phyloP scores from a whole-genome alignment of 352 stramenopile genomes.

The Phytophthora idaei region DNA sequence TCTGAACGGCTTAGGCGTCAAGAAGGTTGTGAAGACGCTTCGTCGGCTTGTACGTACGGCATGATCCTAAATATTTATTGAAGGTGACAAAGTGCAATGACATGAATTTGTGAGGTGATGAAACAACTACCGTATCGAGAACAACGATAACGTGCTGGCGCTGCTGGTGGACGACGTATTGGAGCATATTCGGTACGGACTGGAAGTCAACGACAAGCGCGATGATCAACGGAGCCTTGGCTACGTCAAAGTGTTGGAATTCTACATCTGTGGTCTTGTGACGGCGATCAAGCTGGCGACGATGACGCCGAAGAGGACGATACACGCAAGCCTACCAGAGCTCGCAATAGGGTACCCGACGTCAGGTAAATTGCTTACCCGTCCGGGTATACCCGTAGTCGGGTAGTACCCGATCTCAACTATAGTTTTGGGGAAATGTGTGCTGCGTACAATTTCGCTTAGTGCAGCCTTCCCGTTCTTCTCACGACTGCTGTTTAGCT shows the following conservation, averaged over 20 bases:
- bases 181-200: constrained; percentile 90
- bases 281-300: constrained; percentile 18
- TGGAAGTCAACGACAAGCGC: constrained; percentile 91
- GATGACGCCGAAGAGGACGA: no score
- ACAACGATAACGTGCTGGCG: constrained; percentile 91
- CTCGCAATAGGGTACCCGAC: no score
- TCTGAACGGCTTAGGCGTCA: constrained; percentile 78
- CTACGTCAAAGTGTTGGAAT: constrained; percentile 93
- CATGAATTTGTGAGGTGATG: constrained; percentile 88
- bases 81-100: constrained; percentile 93
- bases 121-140: constrained; percentile 60
- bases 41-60: constrained; percentile 89
- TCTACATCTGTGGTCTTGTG: constrained; percentile 93
- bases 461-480: no score
- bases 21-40: constrained; percentile 94
- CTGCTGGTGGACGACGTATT: constrained; percentile 94
- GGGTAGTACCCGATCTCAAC: no score
- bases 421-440: no score
- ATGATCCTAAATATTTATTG: constrained; percentile 91
- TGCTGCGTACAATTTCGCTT: no score
- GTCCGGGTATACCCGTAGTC: no score
- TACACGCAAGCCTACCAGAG: no score
- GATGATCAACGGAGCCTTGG: constrained; percentile 95
- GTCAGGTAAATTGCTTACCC: no score
- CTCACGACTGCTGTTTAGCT: no score